phyloP scores from a whole-genome alignment of 331 rosid species.

The Stylosanthes scabra region DNA sequence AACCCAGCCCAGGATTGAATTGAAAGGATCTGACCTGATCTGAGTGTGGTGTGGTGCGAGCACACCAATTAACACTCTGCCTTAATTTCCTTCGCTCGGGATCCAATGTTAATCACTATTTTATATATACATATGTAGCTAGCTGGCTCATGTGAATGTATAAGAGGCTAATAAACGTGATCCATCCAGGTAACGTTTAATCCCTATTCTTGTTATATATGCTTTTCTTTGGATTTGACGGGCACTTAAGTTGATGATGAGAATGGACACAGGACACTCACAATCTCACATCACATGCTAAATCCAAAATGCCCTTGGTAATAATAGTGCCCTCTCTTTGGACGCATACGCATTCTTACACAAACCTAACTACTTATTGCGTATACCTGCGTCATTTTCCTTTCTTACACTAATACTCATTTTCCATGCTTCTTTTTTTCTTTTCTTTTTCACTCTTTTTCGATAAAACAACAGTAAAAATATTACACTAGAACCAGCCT shows the following conservation, averaged over 20 bases:
- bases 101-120: slow-evolving; percentile 44
- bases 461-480: too few species aligned
- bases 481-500: not conserved
- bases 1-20: not conserved
- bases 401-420: not conserved
- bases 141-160: too few species aligned
- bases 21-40: not conserved
- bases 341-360: slow-evolving; percentile 14
- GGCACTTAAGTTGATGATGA: slow-evolving; percentile 2
- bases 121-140: too few species aligned
- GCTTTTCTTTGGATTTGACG: slow-evolving; percentile 21
- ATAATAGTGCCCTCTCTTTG: slow-evolving; percentile 22
- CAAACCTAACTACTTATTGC: slow-evolving; percentile 14
- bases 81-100: slow-evolving; percentile 30
- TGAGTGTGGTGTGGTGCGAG: slow-evolving; percentile 12
- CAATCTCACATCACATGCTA: slow-evolving; percentile 36
- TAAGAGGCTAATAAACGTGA: not conserved
- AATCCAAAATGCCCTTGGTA: slow-evolving; percentile 10
- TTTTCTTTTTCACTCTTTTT: not conserved
- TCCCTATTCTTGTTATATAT: not conserved
- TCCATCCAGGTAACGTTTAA: not conserved
- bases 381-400: slow-evolving; percentile 16
- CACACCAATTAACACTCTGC: slow-evolving; percentile 40
- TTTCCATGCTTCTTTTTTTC: not conserved
- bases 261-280: not conserved